Evolutionary conservation across 2,329 filamentous ascomycete genomes (phyloP).

Genomic region (Beauveria scarabaeidicola): DNA sequence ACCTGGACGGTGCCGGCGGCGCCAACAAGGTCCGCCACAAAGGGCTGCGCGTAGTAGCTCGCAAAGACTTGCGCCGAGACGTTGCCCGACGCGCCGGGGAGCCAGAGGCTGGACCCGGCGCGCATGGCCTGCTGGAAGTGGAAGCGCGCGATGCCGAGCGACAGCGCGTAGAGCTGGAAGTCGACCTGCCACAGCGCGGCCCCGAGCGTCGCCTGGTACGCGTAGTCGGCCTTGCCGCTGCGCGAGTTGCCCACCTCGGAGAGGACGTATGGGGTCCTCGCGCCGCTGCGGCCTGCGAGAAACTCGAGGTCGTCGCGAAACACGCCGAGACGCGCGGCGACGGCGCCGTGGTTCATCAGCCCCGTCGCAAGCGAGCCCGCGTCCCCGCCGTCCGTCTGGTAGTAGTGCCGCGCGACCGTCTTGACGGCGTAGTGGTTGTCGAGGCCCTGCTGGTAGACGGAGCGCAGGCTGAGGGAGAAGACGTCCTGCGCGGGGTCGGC

Average conservation of each 20-base stretch:
- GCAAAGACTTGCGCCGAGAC: conserved; percentile 24
- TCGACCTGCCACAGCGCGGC: conserved; percentile 29
- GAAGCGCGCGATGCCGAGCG: conserved; percentile 26
- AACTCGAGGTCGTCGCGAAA: conserved; percentile 19
- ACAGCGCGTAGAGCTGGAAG: conserved; percentile 28
- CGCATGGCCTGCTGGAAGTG: conserved; percentile 32
- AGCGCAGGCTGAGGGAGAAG: conserved; percentile 3
- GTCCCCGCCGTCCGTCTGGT: conserved; percentile 24
- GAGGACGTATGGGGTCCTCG: conserved; percentile 24
- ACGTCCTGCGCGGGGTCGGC: background rate
- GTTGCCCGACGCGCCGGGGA: conserved; percentile 21
- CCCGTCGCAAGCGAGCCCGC: conserved; percentile 20
- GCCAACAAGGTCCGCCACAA: conserved; percentile 28
- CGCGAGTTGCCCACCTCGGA: conserved; percentile 28
- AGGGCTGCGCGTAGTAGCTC: conserved; percentile 29
- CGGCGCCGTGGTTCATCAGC: conserved; percentile 26
- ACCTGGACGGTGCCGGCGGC: conserved; percentile 22
- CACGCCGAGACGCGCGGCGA: conserved; percentile 23
- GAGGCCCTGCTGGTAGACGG: conserved; percentile 19
- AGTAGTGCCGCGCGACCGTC: conserved; percentile 30
- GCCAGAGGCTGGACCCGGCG: conserved; percentile 22
- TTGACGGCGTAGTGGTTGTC: conserved; percentile 24
- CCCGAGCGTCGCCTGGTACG: conserved; percentile 26
- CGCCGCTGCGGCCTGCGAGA: background rate
- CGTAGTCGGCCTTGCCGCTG: conserved; percentile 19